These are phyloP conservation scores for Fusarium zealandicum DNA, from an alignment of 2,329 filamentous ascomycete genomes.

Conservation along the genomic window DNA sequence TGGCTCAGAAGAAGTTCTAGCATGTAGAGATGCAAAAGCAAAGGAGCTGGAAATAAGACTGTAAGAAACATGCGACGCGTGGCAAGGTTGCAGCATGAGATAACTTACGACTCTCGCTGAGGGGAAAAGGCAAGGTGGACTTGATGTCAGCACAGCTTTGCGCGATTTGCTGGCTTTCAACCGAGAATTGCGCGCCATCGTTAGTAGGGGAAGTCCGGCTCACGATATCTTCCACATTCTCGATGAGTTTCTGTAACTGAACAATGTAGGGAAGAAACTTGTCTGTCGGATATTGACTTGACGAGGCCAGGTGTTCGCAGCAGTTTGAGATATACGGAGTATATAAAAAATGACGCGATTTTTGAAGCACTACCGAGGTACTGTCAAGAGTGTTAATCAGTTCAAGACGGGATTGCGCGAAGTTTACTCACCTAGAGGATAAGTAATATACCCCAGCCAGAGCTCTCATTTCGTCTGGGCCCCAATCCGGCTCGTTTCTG, in stretches of 20 bases:
- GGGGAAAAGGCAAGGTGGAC: conserved; percentile 31
- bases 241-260: conserved; percentile 36
- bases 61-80: neutral
- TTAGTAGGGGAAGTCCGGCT: neutral
- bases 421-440: conserved; percentile 36
- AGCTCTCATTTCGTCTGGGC: conserved; percentile 40
- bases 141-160: conserved; percentile 30
- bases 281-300: conserved; percentile 30
- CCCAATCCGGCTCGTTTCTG: conserved; percentile 35
- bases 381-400: conserved; percentile 12
- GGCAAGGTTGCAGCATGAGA: accelerated
- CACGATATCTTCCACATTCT: conserved; percentile 38
- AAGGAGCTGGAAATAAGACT: conserved; percentile 16
- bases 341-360: conserved; percentile 37
- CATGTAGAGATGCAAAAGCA: conserved; percentile 41
- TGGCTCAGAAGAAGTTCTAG: conserved; percentile 43
- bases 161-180: conserved; percentile 13
- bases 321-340: conserved; percentile 36
- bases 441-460: conserved; percentile 43
- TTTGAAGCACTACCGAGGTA: conserved; percentile 43
- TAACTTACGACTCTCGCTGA: conserved; percentile 43
- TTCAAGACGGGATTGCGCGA: accelerated
- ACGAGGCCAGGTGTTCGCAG: conserved; percentile 32
- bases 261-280: conserved; percentile 40
- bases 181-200: conserved; percentile 6